Evolutionary conservation across 1,284 basidiomycete species (phyloP).

Genomic region (Nidula niveotomentosa): DNA sequence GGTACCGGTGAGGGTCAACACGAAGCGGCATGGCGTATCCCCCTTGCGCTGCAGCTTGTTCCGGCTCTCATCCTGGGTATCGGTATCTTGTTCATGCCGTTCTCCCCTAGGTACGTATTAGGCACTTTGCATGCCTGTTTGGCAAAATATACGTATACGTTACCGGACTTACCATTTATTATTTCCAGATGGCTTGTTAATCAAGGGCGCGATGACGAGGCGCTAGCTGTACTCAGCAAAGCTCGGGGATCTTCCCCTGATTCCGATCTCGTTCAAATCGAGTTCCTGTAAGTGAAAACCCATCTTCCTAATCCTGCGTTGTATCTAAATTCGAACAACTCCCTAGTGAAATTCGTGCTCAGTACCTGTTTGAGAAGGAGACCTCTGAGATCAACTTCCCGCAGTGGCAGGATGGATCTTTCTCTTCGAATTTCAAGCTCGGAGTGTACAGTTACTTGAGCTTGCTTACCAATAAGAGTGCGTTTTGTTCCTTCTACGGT

Average conservation of each 20-base stretch:
- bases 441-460: slow-evolving; percentile 58
- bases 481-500: slow-evolving; percentile 13
- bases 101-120: slow-evolving; percentile 53
- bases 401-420: slow-evolving; percentile 62
- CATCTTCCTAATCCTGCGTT: neutral
- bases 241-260: slow-evolving; percentile 59
- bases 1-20: slow-evolving; percentile 53
- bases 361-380: slow-evolving; percentile 74
- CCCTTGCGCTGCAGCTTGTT: slow-evolving; percentile 74
- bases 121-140: slow-evolving; percentile 2
- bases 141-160: slow-evolving; percentile 3
- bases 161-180: neutral
- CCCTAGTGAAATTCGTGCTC: slow-evolving; percentile 72
- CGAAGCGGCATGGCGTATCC: slow-evolving; percentile 77
- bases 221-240: slow-evolving; percentile 59
- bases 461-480: slow-evolving; percentile 50
- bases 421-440: slow-evolving; percentile 58
- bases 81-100: slow-evolving; percentile 70
- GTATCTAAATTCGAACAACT: neutral
- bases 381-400: slow-evolving; percentile 55
- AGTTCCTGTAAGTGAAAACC: slow-evolving; percentile 58
- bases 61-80: slow-evolving; percentile 69
- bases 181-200: slow-evolving; percentile 67
- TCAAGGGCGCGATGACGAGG: slow-evolving; percentile 74
- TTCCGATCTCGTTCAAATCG: slow-evolving; percentile 70